Conservation (phyloP, 164 flowering plant species). For the Pachysandra terminalis region DNA sequence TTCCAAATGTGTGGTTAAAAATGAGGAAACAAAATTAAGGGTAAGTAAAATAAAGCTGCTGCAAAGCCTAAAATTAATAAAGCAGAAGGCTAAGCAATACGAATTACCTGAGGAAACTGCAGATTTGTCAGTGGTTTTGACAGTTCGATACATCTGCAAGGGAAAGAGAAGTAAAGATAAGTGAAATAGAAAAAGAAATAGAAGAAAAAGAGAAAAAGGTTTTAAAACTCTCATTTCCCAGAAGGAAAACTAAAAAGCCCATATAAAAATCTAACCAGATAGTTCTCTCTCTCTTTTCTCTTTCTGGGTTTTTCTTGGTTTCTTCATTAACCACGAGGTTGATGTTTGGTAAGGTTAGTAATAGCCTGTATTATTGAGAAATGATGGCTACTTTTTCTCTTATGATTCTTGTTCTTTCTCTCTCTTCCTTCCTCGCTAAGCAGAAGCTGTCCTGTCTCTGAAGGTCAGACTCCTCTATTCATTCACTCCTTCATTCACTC, state of each 20-base stretch:
- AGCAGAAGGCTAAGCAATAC: conserved; percentile 31
- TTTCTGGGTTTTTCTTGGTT: conserved; percentile 20
- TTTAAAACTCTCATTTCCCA: neutral
- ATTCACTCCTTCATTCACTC: conserved; percentile 25
- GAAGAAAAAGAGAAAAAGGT: neutral
- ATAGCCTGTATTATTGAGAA: conserved; percentile 50
- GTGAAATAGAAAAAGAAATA: neutral
- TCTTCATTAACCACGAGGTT: conserved; percentile 44
- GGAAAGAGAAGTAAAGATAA: conserved; percentile 15
- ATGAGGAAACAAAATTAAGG: neutral
- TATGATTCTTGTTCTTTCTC: conserved; percentile 19
- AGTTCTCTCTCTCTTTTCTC: neutral
- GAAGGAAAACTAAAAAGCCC: neutral
- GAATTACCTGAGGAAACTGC: conserved; percentile 79
- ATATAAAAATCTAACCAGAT: neutral
- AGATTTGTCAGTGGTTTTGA: conserved; percentile 75
- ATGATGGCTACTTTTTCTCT: conserved; percentile 52
- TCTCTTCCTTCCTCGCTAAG: conserved; percentile 15
- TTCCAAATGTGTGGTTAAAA: conserved; percentile 10
- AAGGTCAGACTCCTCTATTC: conserved; percentile 19
- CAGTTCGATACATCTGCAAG: conserved; percentile 81
- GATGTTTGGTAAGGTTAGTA: conserved; percentile 38
- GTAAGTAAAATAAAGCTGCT: conserved; percentile 12
- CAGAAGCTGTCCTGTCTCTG: conserved; percentile 30
- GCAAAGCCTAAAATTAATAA: conserved; percentile 1